Base-by-base conservation (phyloP, 768 basidiomycete species). In the Pholiota molesta region DNA sequence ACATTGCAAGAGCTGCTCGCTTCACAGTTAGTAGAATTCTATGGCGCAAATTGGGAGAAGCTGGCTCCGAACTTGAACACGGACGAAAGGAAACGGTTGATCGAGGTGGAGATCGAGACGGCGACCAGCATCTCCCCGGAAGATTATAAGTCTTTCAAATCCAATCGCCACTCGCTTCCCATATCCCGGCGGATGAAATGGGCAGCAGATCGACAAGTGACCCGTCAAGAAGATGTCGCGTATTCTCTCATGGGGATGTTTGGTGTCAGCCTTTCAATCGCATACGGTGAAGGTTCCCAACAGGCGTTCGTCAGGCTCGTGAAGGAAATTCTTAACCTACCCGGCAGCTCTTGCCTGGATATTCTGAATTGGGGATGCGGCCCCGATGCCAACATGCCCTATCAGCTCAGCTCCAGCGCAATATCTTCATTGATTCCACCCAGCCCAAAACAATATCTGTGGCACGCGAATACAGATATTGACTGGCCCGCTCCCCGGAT, bases 1-100 rank as follows among this genome's bases (percentile, higher is more conserved):
- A 66, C 65, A 0, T 35, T 66, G 21, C 66, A 66, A 29, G 66
- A 66, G 35, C 40, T 66, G 5, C 44, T 66, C 11, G 66, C 63
- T 5, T 63, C 63, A 0, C 21, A 10, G 2, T 35, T 21, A 4
- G 5, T 60, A 4, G 49, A 57, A 26, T 66, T 66, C 26, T 64
- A 66, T 16, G 11, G 13, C n/a, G 47, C 45, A 16, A 29, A 29
- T 19, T 65, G 64, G 64, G 29, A 53, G 35, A 26, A 21, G 2
- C 23, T 65, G n/a, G 10, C 47, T 13, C 21, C 47, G 4, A 6
- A 35, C 14, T 21, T 2, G 17, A 49, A 56, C 5, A 28, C 21
- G 5, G 28, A 52, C 21, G 17, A 31, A 31, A 31, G 29, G 13
- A 11, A 52, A 7, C n/a, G 11, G 19, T 49, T 19, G 21, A 37